Base-by-base conservation (phyloP, 1,139 yeast species). In the Diutina sp. region DNA sequence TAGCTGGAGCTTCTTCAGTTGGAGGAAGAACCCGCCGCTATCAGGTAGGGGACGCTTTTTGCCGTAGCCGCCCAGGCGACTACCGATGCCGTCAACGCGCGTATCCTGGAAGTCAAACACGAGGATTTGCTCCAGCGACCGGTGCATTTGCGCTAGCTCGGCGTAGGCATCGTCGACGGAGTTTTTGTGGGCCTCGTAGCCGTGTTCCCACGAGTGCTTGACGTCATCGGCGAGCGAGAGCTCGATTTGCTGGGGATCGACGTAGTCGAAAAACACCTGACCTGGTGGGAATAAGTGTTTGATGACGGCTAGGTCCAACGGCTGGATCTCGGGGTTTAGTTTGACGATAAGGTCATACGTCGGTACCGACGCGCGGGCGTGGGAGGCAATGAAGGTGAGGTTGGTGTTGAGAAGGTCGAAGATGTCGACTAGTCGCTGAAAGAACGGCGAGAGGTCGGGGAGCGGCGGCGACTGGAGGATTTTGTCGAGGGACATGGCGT, bases 101-200 rank as follows among this genome's bases (percentile, higher is more conserved):
- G 90, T 89, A 68, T 90, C 97, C 21, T 82, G 75, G 66, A 90
- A 89, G 63, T 87, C 95, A 66, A 90, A 86, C 1, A 90, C 74
- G 32, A 90, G 72, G 3, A 88, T 64, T 61, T 85, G 90, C 45
- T 63, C n/a, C 67, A 66, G 56, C 69, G 70, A 45, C 64, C 55
- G 21, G 54, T 58, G 18, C 59, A 58, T 46, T 62, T 58, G 3
- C 59, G 46, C 46, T 2, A 47, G 21, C 4, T 47, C 59, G 41
- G 66, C 70, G 55, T 71, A 73, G 12, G 69, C 71, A 53, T 71
- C 70, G 56, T 71, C 74, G 4, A 71, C 62, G 2, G 69, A 78
- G 73, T 61, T 79, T 76, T 56, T 62, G 58, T 57, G 72, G 21
- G 72, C 72, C 57, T 76, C 77, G 69, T 67, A 79, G 64, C 77